A percentile compares a stretch with the other conserved stretches of the same genome.
phyloP scores from a whole-genome alignment of 352 stramenopile species.

The Detonula confervacea region DNA sequence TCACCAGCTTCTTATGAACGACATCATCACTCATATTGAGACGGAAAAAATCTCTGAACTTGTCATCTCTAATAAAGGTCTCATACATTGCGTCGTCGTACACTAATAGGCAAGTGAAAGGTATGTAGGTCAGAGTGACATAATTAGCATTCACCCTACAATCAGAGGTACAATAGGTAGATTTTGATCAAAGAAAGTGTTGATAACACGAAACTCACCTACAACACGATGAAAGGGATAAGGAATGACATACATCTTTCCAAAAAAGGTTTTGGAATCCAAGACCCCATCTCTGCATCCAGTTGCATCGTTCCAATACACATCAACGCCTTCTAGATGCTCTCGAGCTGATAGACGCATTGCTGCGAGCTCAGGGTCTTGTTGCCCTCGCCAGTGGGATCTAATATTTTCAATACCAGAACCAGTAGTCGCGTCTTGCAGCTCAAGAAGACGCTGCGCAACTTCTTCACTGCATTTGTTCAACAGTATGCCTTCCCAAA shows the following conservation, averaged over 20 bases:
- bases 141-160: neutral
- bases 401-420: neutral
- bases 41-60: slow-evolving; percentile 10
- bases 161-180: no score
- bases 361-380: neutral
- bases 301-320: slow-evolving; percentile 2
- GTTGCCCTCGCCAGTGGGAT: neutral
- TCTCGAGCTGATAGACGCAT: neutral
- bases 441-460: neutral
- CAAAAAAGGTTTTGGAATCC: neutral
- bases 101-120: no score
- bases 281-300: neutral
- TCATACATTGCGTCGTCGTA: neutral
- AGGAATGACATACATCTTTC: neutral
- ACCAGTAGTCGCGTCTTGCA: neutral
- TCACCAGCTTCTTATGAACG: neutral
- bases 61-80: neutral
- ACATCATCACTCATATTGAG: neutral
- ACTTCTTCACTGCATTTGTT: slow-evolving; percentile 2
- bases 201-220: neutral
- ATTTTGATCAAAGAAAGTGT: no score
- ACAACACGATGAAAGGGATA: neutral
- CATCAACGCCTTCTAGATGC: neutral
- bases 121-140: no score
- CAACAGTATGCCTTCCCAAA: neutral